Conservation (phyloP, 306 rosid species). For the Quercus bicolor region DNA sequence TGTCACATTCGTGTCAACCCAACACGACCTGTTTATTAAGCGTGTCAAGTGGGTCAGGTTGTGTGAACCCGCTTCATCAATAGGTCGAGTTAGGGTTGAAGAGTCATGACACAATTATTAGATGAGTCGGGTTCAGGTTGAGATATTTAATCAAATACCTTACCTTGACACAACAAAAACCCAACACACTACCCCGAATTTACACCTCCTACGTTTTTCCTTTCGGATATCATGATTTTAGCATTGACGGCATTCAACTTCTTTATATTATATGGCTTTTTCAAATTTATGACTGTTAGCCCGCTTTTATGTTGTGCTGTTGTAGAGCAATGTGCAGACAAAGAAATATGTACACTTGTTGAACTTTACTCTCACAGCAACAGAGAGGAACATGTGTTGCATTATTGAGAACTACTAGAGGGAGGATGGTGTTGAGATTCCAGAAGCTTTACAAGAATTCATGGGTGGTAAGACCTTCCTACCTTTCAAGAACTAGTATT, state of each 20-base stretch:
- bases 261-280: background rate
- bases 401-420: conserved; percentile 89
- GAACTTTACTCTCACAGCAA: conserved; percentile 91
- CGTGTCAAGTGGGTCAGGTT: no score
- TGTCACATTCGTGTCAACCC: no score
- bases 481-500: conserved; percentile 53
- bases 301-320: conserved; percentile 13
- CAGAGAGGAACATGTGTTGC: conserved; percentile 89
- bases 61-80: no score
- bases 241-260: background rate
- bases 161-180: no score
- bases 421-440: conserved; percentile 86
- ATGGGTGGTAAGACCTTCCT: conserved; percentile 79
- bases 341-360: conserved; percentile 79
- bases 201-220: background rate
- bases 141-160: no score
- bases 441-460: conserved; percentile 59
- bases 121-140: no score
- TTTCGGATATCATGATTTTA: background rate
- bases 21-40: no score
- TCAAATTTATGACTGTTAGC: conserved; percentile 13
- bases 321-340: conserved; percentile 72
- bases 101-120: no score
- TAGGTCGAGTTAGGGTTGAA: no score
- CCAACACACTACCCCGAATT: no score